Percentiles rank a stretch among this genome's conserved stretches.
phyloP scores from a whole-genome alignment of 306 rosid species.

The Morella rubra region DNA sequence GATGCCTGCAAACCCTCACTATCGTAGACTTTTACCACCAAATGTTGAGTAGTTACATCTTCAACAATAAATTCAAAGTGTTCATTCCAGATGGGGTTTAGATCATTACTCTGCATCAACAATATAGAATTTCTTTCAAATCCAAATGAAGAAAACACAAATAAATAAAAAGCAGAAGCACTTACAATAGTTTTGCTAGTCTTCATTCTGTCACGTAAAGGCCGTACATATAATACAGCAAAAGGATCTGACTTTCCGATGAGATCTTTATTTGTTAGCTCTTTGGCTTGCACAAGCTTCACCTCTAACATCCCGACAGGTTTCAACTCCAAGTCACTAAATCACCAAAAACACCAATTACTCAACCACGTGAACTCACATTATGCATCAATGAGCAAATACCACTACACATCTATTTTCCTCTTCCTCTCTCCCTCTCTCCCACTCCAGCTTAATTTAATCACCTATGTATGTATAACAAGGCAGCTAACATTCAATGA shows the following conservation, averaged over 20 bases:
- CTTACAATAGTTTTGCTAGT: constrained; percentile 88
- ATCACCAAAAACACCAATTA: constrained; percentile 30
- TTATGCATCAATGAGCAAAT: constrained; percentile 21
- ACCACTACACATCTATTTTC: constrained; percentile 5
- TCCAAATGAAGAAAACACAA: constrained; percentile 16
- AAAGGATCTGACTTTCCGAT: constrained; percentile 96
- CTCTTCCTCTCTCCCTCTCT: background rate
- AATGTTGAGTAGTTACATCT: constrained; percentile 83
- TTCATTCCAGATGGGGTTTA: constrained; percentile 96
- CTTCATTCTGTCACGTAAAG: constrained; percentile 76
- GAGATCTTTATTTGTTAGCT: constrained; percentile 83
- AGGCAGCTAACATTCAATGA: constrained; percentile 17
- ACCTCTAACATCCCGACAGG: constrained; percentile 91
- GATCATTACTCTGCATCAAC: constrained; percentile 73
- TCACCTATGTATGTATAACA: background rate
- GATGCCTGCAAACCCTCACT: constrained; percentile 77
- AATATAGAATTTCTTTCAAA: constrained; percentile 29
- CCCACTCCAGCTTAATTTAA: background rate
- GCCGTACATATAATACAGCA: constrained; percentile 74
- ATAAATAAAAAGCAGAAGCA: constrained; percentile 16
- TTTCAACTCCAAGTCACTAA: constrained; percentile 91
- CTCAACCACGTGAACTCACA: background rate
- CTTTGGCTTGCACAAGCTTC: constrained; percentile 98
- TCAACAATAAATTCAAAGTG: constrained; percentile 91
- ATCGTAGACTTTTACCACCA: constrained; percentile 73